phyloP scores from a whole-genome alignment of 768 basidiomycete genomes.

The Pisolithus orientalis region DNA sequence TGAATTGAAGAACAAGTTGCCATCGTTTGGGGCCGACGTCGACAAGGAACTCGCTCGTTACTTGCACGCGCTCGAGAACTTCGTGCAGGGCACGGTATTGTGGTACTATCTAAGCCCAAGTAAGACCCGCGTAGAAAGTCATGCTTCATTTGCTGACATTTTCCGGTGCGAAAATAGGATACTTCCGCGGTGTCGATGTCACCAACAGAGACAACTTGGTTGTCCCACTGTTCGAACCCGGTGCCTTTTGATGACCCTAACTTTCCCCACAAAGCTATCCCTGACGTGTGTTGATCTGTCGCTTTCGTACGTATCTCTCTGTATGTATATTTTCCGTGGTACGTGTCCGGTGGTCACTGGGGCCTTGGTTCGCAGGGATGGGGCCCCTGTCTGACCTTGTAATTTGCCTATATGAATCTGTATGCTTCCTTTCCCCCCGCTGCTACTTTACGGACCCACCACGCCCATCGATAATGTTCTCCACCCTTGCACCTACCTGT shows the following conservation, averaged over 20 bases:
- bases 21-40: constrained; percentile 30
- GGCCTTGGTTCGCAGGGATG: too few species aligned
- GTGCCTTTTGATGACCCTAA: constrained; percentile 14
- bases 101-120: constrained; percentile 37
- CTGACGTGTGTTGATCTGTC: not conserved
- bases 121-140: constrained; percentile 13
- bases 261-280: not conserved
- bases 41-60: constrained; percentile 31
- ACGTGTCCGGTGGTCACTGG: too few species aligned
- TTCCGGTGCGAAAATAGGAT: constrained; percentile 12
- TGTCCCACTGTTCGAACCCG: constrained; percentile 24
- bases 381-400: too few species aligned
- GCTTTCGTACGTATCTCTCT: too few species aligned
- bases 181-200: constrained; percentile 30
- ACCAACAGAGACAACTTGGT: constrained; percentile 23
- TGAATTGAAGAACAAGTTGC: constrained; percentile 25
- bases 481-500: too few species aligned
- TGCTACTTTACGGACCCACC: too few species aligned
- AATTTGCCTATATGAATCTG: too few species aligned
- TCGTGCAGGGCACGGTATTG: constrained; percentile 33
- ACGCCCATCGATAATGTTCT: too few species aligned
- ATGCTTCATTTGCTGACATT: constrained; percentile 6
- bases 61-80: constrained; percentile 30
- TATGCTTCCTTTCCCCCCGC: too few species aligned
- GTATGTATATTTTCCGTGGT: too few species aligned